A percentile compares a stretch with the other conserved stretches of the same genome.
These are phyloP conservation scores for Calophaca sinica DNA, from an alignment of 306 rosid species.

Conservation along the genomic window DNA sequence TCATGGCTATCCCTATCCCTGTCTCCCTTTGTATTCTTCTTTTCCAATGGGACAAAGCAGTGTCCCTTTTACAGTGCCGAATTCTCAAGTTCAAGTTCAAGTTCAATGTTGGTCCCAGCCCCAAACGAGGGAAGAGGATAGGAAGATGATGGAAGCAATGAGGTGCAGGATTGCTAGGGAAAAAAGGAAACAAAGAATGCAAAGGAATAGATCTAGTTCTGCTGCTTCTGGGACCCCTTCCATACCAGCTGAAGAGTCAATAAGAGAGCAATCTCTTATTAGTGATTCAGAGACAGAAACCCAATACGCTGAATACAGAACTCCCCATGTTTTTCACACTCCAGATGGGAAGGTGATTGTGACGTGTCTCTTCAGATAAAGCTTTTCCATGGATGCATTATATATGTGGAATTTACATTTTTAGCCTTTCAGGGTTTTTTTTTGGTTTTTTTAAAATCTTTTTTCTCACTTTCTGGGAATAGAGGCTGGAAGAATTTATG, in stretches of 20 bases:
- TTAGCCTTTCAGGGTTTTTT: not conserved
- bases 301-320: not conserved
- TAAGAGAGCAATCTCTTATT: not conserved
- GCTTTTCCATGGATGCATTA: not conserved
- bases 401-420: not conserved
- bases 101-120: no score
- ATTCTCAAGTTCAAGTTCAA: not conserved
- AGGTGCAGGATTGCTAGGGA: slow-evolving; percentile 52
- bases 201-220: slow-evolving; percentile 40
- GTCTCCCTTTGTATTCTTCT: not conserved
- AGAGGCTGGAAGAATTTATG: slow-evolving; percentile 55
- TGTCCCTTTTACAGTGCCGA: not conserved
- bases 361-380: not conserved
- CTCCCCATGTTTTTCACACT: slow-evolving; percentile 37
- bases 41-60: not conserved
- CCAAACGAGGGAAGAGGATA: slow-evolving; percentile 19
- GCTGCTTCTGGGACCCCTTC: not conserved
- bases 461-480: not conserved
- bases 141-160: slow-evolving; percentile 33
- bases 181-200: slow-evolving; percentile 56
- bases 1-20: not conserved
- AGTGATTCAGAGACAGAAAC: not conserved
- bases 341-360: slow-evolving; percentile 64
- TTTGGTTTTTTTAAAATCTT: not conserved
- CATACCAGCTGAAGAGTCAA: not conserved